Evolutionary conservation across 2,329 filamentous ascomycete genomes (phyloP).

Genomic region (Fonsecaea pedrosoi): DNA sequence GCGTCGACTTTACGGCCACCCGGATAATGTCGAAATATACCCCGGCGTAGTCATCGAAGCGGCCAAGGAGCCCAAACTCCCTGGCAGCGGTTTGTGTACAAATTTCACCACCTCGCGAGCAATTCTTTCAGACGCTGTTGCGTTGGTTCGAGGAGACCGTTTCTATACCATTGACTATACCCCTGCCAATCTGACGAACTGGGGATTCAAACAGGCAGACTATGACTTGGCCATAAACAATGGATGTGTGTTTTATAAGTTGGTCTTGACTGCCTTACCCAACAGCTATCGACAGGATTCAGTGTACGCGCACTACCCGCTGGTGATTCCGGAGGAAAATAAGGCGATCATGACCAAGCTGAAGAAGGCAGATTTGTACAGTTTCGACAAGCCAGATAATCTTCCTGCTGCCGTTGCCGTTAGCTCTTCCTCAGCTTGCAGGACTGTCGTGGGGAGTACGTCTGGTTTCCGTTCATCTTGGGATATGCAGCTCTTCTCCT

Average conservation of each 20-base stretch:
- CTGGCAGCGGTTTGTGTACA: constrained; percentile 58
- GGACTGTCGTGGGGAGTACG: constrained; percentile 42
- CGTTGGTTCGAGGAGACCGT: constrained; percentile 54
- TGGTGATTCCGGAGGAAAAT: constrained; percentile 58
- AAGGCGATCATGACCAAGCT: constrained; percentile 50
- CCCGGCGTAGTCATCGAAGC: constrained; percentile 64
- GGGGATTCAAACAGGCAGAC: constrained; percentile 52
- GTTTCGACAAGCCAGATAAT: constrained; percentile 44
- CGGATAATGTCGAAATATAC: constrained; percentile 63
- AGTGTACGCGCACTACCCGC: constrained; percentile 58
- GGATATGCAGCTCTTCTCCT: constrained; percentile 15
- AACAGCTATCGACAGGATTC: constrained; percentile 56
- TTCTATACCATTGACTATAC: constrained; percentile 55
- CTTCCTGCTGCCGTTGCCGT: constrained; percentile 47
- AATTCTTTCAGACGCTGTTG: constrained; percentile 55
- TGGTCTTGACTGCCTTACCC: constrained; percentile 57
- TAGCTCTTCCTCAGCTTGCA: constrained; percentile 52
- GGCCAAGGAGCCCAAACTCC: constrained; percentile 59
- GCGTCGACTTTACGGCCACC: constrained; percentile 58
- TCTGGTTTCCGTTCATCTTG: constrained; percentile 18
- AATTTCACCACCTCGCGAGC: constrained; percentile 54
- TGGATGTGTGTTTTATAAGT: constrained; percentile 59
- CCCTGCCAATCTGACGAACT: constrained; percentile 51
- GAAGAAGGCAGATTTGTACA: constrained; percentile 51
- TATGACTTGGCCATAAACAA: constrained; percentile 54